Percentiles rank a stretch among this genome's conserved stretches.
Conservation (phyloP, 768 basidiomycete genomes). For the Lactarius psammicola region DNA sequence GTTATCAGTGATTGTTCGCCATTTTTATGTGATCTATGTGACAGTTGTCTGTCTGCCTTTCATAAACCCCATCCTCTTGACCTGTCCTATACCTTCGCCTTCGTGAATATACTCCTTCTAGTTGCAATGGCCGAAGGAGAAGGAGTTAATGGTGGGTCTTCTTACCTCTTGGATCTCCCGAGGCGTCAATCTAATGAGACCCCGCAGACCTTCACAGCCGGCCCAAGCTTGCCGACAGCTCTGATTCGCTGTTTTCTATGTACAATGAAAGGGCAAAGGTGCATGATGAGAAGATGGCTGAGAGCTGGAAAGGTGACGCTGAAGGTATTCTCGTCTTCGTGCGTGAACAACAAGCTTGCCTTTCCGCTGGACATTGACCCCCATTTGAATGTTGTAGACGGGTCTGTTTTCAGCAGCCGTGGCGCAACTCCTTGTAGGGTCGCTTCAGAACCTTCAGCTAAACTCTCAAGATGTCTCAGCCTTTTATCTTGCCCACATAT, state of each 20-base stretch:
- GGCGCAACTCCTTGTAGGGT: neutral
- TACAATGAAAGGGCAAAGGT: conserved; percentile 11
- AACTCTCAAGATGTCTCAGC: conserved; percentile 13
- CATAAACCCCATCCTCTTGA: no score
- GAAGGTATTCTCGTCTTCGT: conserved; percentile 9
- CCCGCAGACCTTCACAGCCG: neutral
- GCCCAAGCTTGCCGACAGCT: neutral
- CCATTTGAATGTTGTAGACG: neutral
- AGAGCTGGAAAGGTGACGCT: conserved; percentile 15
- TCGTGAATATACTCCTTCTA: neutral
- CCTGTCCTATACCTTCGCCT: neutral
- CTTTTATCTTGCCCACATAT: conserved; percentile 12
- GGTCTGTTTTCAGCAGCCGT: conserved; percentile 6
- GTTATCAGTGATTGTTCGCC: no score
- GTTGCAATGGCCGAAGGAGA: neutral
- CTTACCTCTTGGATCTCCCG: neutral
- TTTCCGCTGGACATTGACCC: neutral
- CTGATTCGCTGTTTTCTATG: conserved; percentile 10
- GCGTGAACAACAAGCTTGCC: neutral
- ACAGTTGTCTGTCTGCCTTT: no score
- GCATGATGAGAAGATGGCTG: conserved; percentile 11
- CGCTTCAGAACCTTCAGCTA: neutral
- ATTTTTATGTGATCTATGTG: no score
- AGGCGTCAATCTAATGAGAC: neutral
- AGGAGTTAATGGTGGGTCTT: neutral